These are phyloP conservation scores for Lichtheimia hyalospora DNA, from an alignment of 371 early-diverging fungal genomes.

Conservation along the genomic window DNA sequence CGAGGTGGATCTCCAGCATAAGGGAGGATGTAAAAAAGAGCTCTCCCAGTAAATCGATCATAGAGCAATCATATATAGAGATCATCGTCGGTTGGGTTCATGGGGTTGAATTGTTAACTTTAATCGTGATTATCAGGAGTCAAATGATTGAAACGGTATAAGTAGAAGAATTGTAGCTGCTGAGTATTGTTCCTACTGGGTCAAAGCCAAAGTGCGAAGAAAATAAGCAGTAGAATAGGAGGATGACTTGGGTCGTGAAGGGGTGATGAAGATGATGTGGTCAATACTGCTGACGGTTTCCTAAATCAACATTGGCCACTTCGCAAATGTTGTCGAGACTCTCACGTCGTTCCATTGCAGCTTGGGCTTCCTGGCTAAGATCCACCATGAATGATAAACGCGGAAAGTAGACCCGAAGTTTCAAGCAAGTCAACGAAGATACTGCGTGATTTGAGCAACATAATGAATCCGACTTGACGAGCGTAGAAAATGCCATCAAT, in stretches of 20 bases:
- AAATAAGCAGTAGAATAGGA: not conserved
- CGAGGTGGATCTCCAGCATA: too few species aligned
- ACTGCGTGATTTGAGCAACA: constrained; percentile 6
- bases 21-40: too few species aligned
- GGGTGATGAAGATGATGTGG: constrained; percentile 11
- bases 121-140: too few species aligned
- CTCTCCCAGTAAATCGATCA: too few species aligned
- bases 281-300: not conserved
- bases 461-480: constrained; percentile 5
- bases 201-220: too few species aligned
- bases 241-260: not conserved
- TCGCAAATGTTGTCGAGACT: constrained; percentile 6
- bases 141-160: too few species aligned
- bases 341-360: constrained; percentile 4
- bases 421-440: too few species aligned
- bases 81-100: too few species aligned
- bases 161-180: too few species aligned
- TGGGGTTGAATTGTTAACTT: too few species aligned
- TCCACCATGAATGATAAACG: not conserved
- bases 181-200: too few species aligned
- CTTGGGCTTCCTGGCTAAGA: constrained; percentile 6
- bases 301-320: not conserved
- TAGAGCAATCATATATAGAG: too few species aligned
- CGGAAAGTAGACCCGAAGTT: not conserved
- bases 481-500: constrained; percentile 9